phyloP scores from a whole-genome alignment of 495 filamentous ascomycete species.

The Cercophora scortea region DNA sequence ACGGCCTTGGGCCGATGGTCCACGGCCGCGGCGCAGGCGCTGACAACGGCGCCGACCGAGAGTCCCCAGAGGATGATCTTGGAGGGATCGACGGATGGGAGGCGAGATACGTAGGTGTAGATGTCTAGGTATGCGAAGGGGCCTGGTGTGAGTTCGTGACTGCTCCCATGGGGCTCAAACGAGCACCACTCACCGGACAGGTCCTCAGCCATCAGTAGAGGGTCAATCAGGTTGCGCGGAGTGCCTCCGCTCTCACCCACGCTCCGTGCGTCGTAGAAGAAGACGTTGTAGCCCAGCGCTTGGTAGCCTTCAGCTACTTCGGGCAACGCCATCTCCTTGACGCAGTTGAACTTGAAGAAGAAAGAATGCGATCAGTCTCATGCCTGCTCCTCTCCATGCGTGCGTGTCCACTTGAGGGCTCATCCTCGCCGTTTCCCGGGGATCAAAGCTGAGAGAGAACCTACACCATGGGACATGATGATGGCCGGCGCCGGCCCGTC shows the following conservation, averaged over 20 bases:
- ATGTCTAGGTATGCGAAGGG: background rate
- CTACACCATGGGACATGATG: background rate
- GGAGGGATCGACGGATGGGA: background rate
- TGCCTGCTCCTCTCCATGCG: too few species aligned
- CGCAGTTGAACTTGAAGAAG: background rate
- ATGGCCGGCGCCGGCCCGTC: background rate
- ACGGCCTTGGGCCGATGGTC: background rate
- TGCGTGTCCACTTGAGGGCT: too few species aligned
- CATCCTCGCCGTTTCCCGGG: too few species aligned
- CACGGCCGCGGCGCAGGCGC: background rate
- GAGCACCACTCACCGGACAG: background rate
- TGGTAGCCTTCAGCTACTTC: conserved; percentile 1
- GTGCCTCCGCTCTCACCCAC: background rate
- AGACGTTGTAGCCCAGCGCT: background rate
- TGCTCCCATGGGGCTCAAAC: background rate
- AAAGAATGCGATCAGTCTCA: background rate
- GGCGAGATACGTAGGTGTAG: background rate
- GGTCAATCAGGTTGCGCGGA: background rate
- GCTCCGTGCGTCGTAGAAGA: background rate
- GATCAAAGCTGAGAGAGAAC: background rate
- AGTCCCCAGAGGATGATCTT: background rate
- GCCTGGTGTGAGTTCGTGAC: too few species aligned
- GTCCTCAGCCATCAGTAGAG: background rate
- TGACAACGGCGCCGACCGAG: background rate
- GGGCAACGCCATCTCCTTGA: conserved; percentile 3